Percentiles rank a stretch among this genome's conserved stretches.
phyloP scores from a whole-genome alignment of 805 yeast genomes.

The Metschnikowia baotianmanensis region DNA sequence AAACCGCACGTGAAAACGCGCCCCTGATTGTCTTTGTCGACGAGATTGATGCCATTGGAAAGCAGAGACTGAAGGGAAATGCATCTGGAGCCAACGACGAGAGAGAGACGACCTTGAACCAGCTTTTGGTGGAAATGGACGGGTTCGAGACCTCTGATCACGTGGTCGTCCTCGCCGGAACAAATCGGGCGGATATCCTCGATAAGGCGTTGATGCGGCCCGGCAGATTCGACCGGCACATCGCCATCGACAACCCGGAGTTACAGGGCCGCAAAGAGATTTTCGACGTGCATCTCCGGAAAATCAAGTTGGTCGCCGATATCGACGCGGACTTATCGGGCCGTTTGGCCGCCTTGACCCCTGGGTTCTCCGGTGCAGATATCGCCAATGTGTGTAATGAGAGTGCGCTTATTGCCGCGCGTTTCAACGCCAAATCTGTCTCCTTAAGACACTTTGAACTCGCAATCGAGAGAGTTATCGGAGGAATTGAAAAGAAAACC shows the following conservation, averaged over 20 bases:
- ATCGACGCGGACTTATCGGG: constrained; percentile 62
- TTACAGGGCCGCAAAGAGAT: constrained; percentile 93
- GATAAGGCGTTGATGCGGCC: constrained; percentile 95
- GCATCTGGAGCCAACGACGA: constrained; percentile 93
- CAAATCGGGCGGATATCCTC: constrained; percentile 90
- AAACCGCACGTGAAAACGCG: constrained; percentile 88
- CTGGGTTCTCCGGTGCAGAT: constrained; percentile 98
- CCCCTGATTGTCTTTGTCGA: constrained; percentile 95
- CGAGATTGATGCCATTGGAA: constrained; percentile 98
- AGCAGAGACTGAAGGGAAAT: constrained; percentile 61
- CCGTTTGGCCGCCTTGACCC: constrained; percentile 90
- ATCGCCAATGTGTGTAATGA: constrained; percentile 96
- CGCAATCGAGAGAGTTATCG: constrained; percentile 96
- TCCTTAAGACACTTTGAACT: constrained; percentile 83
- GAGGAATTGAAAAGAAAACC: constrained; percentile 93
- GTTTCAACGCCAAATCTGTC: constrained; percentile 63
- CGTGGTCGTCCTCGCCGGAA: constrained; percentile 95
- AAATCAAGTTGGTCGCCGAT: constrained; percentile 55
- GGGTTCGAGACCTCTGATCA: constrained; percentile 91
- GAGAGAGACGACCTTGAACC: constrained; percentile 94
- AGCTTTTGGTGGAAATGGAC: constrained; percentile 96
- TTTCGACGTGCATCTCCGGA: constrained; percentile 78
- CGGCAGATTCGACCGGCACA: constrained; percentile 95
- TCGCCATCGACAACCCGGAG: constrained; percentile 89
- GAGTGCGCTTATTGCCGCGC: constrained; percentile 95